Conservation (phyloP, 2,329 filamentous ascomycete species). For the Fusarium sp. region DNA sequence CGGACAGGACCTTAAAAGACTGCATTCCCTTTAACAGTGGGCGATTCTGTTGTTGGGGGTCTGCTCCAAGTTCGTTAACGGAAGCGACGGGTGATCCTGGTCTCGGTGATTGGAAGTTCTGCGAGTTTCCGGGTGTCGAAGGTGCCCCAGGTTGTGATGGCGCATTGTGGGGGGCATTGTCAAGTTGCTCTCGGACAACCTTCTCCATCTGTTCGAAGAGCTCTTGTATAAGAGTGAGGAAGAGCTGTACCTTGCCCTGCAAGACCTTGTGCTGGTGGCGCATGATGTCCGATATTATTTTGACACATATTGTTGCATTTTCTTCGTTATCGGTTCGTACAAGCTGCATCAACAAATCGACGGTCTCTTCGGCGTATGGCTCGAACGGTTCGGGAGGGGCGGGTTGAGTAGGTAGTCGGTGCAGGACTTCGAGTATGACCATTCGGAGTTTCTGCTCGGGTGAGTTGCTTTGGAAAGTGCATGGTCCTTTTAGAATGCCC, state of each 20-base stretch:
- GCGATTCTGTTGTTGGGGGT: constrained; percentile 82
- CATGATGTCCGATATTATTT: constrained; percentile 97
- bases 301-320: constrained; percentile 97
- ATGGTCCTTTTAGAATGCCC: constrained; percentile 83
- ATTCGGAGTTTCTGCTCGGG: constrained; percentile 95
- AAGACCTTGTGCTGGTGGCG: constrained; percentile 90
- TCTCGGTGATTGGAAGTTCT: constrained; percentile 85
- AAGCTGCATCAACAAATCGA: constrained; percentile 88
- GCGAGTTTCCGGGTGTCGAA: constrained; percentile 73
- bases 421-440: constrained; percentile 92
- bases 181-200: constrained; percentile 94
- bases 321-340: constrained; percentile 96
- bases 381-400: constrained; percentile 84
- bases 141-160: constrained; percentile 67
- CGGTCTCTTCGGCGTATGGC: constrained; percentile 86
- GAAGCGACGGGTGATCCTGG: constrained; percentile 90
- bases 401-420: constrained; percentile 80
- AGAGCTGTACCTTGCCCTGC: constrained; percentile 82
- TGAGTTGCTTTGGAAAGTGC: constrained; percentile 90
- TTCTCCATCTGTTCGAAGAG: constrained; percentile 96
- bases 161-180: constrained; percentile 72
- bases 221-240: constrained; percentile 91
- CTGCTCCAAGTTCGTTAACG: constrained; percentile 81
- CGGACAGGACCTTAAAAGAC: constrained; percentile 97
- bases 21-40: constrained; percentile 93